A percentile compares a stretch with the other conserved stretches of the same genome.
Evolutionary conservation across 805 yeast species (phyloP).

Genomic region (Candida gorgasii): DNA sequence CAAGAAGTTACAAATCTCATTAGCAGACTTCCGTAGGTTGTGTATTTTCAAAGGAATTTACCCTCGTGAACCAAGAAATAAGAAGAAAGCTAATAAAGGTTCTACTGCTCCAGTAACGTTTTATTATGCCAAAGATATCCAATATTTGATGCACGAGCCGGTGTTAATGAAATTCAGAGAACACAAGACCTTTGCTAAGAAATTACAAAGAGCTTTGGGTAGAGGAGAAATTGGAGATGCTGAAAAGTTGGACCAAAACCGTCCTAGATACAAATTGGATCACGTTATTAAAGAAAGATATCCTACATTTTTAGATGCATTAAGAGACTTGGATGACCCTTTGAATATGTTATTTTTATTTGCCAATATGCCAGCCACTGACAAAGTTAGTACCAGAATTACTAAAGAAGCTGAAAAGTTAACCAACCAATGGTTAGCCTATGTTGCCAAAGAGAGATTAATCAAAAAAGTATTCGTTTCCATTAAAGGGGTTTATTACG

Average conservation of each 20-base stretch:
- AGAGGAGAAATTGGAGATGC: conserved; percentile 92
- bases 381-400: conserved; percentile 72
- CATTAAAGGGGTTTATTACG: conserved; percentile 95
- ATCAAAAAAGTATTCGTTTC: conserved; percentile 90
- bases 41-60: conserved; percentile 98
- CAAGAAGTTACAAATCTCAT: conserved; percentile 83
- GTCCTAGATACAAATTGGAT: conserved; percentile 85
- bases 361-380: conserved; percentile 93
- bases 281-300: conserved; percentile 92
- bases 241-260: conserved; percentile 73
- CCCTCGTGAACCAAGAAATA: conserved; percentile 94
- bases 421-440: conserved; percentile 95
- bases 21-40: conserved; percentile 94
- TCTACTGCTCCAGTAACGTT: conserved; percentile 96
- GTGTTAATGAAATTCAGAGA: conserved; percentile 88
- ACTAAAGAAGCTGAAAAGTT: conserved; percentile 85
- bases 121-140: conserved; percentile 91
- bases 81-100: conserved; percentile 96
- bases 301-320: conserved; percentile 89
- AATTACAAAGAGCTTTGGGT: conserved; percentile 85
- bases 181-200: conserved; percentile 91
- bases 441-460: conserved; percentile 78
- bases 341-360: conserved; percentile 91
- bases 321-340: conserved; percentile 94
- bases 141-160: conserved; percentile 93